A percentile compares a stretch with the other conserved stretches of the same genome.
These are phyloP conservation scores for Hippophae gyantsensis DNA, from an alignment of 306 rosid species.

Conservation along the genomic window DNA sequence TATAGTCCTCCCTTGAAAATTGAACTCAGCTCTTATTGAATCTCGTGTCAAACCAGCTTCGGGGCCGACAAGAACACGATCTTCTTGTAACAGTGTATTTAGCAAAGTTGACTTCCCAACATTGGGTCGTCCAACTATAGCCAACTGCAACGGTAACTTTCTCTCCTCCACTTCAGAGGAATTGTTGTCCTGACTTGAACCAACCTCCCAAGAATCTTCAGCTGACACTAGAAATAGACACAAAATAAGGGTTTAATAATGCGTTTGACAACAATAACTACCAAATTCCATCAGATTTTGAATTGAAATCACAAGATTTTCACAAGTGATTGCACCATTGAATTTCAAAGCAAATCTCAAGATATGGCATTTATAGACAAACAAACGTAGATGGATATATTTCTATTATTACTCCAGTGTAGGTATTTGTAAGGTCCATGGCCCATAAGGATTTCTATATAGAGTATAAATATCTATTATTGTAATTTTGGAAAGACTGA, in stretches of 20 bases:
- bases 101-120: constrained; percentile 93
- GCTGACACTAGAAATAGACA: constrained; percentile 26
- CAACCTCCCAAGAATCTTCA: constrained; percentile 30
- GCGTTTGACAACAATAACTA: background rate
- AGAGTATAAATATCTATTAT: no score
- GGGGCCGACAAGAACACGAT: constrained; percentile 93
- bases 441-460: no score
- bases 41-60: constrained; percentile 97
- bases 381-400: background rate
- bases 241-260: constrained; percentile 10
- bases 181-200: constrained; percentile 18
- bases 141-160: constrained; percentile 72
- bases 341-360: background rate
- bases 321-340: background rate
- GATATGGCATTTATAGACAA: background rate
- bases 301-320: background rate
- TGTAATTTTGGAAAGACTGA: no score
- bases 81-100: constrained; percentile 76
- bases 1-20: constrained; percentile 79
- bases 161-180: constrained; percentile 46
- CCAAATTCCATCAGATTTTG: background rate
- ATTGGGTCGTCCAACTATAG: constrained; percentile 95
- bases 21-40: constrained; percentile 81
- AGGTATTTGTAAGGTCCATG: no score
- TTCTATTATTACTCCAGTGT: background rate